A percentile compares a stretch with the other conserved stretches of the same genome.
These are phyloP conservation scores for Xylogone sp. DNA, from an alignment of 2,329 filamentous ascomycete genomes.

Conservation along the genomic window DNA sequence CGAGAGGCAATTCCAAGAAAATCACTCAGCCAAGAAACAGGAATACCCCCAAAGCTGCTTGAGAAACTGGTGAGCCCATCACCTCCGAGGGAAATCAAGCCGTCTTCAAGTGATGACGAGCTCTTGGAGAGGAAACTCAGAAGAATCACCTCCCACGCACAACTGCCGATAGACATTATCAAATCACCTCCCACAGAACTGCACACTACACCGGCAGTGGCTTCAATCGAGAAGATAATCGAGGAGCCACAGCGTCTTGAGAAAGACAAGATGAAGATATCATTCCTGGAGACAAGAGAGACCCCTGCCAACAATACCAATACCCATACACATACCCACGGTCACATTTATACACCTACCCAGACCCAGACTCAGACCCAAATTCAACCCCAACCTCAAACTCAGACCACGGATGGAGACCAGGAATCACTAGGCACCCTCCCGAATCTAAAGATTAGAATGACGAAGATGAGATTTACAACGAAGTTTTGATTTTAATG, in stretches of 20 bases:
- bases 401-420: conserved; percentile 1
- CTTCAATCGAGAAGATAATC: conserved; percentile 8
- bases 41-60: not conserved
- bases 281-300: not conserved
- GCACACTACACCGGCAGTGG: conserved; percentile 1
- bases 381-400: not conserved
- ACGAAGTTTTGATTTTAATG: conserved; percentile 9
- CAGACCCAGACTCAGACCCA: no score
- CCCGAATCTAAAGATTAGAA: conserved; percentile 10
- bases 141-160: conserved; percentile 5
- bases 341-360: no score
- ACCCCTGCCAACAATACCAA: no score
- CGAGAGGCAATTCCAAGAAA: not conserved
- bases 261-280: conserved; percentile 3
- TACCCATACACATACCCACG: no score
- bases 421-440: conserved; percentile 6
- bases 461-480: conserved; percentile 13
- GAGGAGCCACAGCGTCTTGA: not conserved
- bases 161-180: conserved; percentile 9
- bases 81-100: not conserved
- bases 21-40: conserved; percentile 1
- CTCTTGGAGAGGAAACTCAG: conserved; percentile 2
- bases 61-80: not conserved
- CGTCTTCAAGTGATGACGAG: not conserved
- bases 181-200: conserved; percentile 4